phyloP scores from a whole-genome alignment of 371 early-diverging fungal species.

The Dentiscutata heterogama region DNA sequence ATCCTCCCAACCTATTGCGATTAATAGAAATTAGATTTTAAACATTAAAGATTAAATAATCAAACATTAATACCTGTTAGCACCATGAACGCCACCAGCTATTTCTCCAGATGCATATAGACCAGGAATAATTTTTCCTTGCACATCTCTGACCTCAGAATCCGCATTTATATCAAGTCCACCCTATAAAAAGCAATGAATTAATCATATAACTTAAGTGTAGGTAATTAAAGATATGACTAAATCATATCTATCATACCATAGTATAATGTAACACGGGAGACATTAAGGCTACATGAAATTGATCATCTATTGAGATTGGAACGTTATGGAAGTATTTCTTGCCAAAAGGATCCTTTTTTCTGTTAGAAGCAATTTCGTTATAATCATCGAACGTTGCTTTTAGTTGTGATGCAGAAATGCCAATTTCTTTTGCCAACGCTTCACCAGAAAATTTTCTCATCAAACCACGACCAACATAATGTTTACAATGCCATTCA shows the following conservation, averaged over 20 bases:
- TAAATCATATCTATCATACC: slow-evolving; percentile 56
- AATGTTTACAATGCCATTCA: slow-evolving; percentile 96
- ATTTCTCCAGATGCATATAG: slow-evolving; percentile 94
- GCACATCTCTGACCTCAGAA: slow-evolving; percentile 73
- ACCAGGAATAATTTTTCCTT: slow-evolving; percentile 78
- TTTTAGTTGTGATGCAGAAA: slow-evolving; percentile 71
- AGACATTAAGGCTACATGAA: slow-evolving; percentile 89
- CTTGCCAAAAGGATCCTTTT: slow-evolving; percentile 91
- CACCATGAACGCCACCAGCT: slow-evolving; percentile 88
- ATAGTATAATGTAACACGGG: slow-evolving; percentile 97
- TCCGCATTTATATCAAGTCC: slow-evolving; percentile 91
- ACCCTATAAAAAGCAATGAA: slow-evolving; percentile 63
- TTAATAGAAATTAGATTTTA: background rate
- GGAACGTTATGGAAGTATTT: slow-evolving; percentile 89
- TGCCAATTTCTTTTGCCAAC: slow-evolving; percentile 86
- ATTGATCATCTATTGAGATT: slow-evolving; percentile 76
- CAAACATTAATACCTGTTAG: slow-evolving; percentile 63
- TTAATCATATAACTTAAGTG: too few species aligned
- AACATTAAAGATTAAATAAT: background rate
- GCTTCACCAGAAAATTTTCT: slow-evolving; percentile 78
- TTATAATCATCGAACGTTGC: slow-evolving; percentile 88
- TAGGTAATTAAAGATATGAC: too few species aligned
- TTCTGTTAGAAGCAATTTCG: slow-evolving; percentile 74
- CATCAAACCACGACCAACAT: slow-evolving; percentile 92
- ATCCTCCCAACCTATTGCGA: slow-evolving; percentile 72